Conservation (phyloP, 2,329 filamentous ascomycete species). For the Exophiala viscosa region DNA sequence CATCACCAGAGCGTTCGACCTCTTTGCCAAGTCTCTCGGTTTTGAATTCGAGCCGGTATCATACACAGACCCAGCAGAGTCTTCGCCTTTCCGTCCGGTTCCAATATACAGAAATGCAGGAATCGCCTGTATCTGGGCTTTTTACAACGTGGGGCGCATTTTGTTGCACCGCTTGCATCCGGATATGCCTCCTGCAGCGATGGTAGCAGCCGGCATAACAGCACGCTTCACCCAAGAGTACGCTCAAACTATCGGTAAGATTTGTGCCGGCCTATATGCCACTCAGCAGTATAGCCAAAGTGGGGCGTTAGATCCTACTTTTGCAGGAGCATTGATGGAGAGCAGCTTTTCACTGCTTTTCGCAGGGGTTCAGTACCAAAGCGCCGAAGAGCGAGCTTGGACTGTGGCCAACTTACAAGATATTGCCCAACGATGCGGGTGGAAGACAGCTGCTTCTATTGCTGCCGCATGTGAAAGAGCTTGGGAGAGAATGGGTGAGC, state of each 20-base stretch:
- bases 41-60: slow-evolving; percentile 72
- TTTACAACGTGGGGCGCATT: slow-evolving; percentile 81
- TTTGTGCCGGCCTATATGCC: slow-evolving; percentile 64
- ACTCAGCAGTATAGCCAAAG: slow-evolving; percentile 36
- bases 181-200: slow-evolving; percentile 83
- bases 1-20: slow-evolving; percentile 41
- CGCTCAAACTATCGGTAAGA: slow-evolving; percentile 73
- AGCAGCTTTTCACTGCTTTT: slow-evolving; percentile 80
- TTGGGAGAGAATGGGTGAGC: slow-evolving; percentile 57
- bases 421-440: slow-evolving; percentile 76
- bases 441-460: slow-evolving; percentile 78
- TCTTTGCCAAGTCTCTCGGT: slow-evolving; percentile 58
- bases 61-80: slow-evolving; percentile 58
- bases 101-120: slow-evolving; percentile 79
- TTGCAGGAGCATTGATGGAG: slow-evolving; percentile 80
- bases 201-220: slow-evolving; percentile 77
- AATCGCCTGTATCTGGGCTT: slow-evolving; percentile 83
- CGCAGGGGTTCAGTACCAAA: slow-evolving; percentile 73
- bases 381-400: slow-evolving; percentile 71
- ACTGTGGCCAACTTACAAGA: slow-evolving; percentile 69
- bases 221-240: slow-evolving; percentile 67
- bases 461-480: slow-evolving; percentile 77
- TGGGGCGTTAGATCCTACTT: slow-evolving; percentile 63
- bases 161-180: slow-evolving; percentile 79
- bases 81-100: slow-evolving; percentile 76